Evolutionary conservation across 805 yeast genomes (phyloP), one percentile per base, ranked within the genome.

Genomic region (Lipomyces mesembrius): DNA sequence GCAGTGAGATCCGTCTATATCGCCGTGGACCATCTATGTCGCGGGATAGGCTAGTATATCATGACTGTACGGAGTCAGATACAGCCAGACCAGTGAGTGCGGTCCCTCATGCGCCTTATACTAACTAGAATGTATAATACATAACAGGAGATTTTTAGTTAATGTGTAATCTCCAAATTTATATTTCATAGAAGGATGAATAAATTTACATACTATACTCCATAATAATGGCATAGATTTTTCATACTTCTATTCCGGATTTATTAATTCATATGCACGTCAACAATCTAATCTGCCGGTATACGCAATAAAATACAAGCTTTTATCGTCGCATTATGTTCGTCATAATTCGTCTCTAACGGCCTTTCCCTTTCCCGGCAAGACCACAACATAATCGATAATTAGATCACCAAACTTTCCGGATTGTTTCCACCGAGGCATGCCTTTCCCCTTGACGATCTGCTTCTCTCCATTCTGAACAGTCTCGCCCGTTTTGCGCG

Each of bases 391-490:
- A 69, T 81, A 82, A 59, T 82, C 82, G 27, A 86, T 77, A 72
- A 77, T 84, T 66, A 86, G 78, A 68, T 85, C 86, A 39, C 88
- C 84, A 64, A 63, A 73, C 79, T 80, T 83, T 59, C 83, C 86
- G 27, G 79, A 80, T 51, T 82, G 82, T 53, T 79, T 82, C 29
- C 74, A 71, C 4, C 81, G 68, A 1, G 98, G 98, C 98, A 95
- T 92, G 29, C 99, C 99, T 73, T 84, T 88, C 6, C 90, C 92
- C 68, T 82, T 79, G 43, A 94, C 71, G 2, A 82, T 77, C 76
- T 95, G 97, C 7, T 89, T 81, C 71, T 91, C 90, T 2, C 96
- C 96, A 73, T 87, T 80, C 57, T 79, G 70, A 1, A 90, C 87
- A 9, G 82, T 74, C 39, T 79, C 79, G 22, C 93, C 92, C 8